Evolutionary conservation across 805 yeast species (phyloP).

Genomic region (Candida tallmaniae): DNA sequence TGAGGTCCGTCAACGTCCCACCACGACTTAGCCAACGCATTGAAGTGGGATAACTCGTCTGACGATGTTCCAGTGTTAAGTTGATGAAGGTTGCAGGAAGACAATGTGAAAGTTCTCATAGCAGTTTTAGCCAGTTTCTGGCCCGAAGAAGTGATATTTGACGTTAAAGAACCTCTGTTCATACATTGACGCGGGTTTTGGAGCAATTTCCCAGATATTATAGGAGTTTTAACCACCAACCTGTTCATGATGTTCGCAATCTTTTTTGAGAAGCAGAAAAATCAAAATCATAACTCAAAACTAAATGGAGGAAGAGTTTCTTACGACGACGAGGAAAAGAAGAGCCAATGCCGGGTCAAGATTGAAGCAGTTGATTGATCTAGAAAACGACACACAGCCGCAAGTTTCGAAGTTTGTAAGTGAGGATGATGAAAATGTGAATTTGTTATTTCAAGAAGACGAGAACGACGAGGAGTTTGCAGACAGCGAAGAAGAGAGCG

Average conservation of each 20-base stretch:
- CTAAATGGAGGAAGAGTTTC: conserved; percentile 25
- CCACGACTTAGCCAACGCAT: conserved; percentile 90
- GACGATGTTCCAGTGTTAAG: conserved; percentile 42
- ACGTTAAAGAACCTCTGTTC: too few relatives aligned
- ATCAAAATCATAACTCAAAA: too few relatives aligned
- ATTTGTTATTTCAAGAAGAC: conserved; percentile 60
- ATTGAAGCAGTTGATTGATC: conserved; percentile 63
- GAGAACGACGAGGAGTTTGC: conserved; percentile 27
- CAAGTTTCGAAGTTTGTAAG: conserved; percentile 21
- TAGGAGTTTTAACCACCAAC: not conserved
- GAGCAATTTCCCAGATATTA: too few relatives aligned
- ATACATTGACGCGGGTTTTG: too few relatives aligned
- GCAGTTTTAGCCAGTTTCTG: too few relatives aligned
- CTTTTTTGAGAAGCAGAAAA: too few relatives aligned
- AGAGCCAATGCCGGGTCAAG: conserved; percentile 91
- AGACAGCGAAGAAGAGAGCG: conserved; percentile 22
- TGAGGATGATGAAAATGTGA: conserved; percentile 76
- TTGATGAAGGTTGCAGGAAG: conserved; percentile 6
- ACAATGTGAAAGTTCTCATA: too few relatives aligned
- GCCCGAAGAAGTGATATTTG: too few relatives aligned
- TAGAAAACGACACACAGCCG: conserved; percentile 39
- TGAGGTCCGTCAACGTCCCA: conserved; percentile 96
- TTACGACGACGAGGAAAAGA: conserved; percentile 70
- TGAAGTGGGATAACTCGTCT: conserved; percentile 77
- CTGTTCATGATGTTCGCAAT: not conserved